These are phyloP conservation scores for Tricholoma sp. DNA, from an alignment of 768 basidiomycete species.

Conservation along the genomic window DNA sequence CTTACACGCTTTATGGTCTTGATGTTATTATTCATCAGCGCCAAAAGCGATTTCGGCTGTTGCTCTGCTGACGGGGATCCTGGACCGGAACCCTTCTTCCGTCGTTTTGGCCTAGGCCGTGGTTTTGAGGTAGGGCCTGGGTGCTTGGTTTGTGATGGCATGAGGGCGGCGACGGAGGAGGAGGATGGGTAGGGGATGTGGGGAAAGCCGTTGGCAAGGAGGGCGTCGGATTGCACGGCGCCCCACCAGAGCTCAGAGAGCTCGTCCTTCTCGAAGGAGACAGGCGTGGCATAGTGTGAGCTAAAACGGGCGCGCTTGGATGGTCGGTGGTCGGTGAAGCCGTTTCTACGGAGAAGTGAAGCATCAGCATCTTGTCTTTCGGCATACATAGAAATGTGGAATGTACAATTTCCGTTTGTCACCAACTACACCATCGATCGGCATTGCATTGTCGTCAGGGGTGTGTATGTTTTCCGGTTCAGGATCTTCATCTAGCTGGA, in stretches of 20 bases:
- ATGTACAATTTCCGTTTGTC: slow-evolving; percentile 62
- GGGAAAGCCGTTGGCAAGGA: slow-evolving; percentile 64
- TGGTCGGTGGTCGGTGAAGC: slow-evolving; percentile 39
- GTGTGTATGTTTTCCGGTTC: slow-evolving; percentile 24
- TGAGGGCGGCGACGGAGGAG: slow-evolving; percentile 18
- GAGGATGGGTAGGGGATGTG: slow-evolving; percentile 39
- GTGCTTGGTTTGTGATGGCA: slow-evolving; percentile 1
- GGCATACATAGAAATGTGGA: slow-evolving; percentile 3
- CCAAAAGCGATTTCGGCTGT: slow-evolving; percentile 50
- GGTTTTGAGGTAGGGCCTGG: slow-evolving; percentile 6
- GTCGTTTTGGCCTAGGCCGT: slow-evolving; percentile 29
- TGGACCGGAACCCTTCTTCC: slow-evolving; percentile 20
- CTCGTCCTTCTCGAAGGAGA: slow-evolving; percentile 36
- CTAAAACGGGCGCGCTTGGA: slow-evolving; percentile 58
- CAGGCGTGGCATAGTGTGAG: slow-evolving; percentile 33
- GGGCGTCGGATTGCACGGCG: slow-evolving; percentile 54
- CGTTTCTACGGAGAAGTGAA: slow-evolving; percentile 23
- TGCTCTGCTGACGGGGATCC: slow-evolving; percentile 3
- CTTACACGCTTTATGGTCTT: slow-evolving; percentile 68
- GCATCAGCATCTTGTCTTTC: background rate
- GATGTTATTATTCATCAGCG: slow-evolving; percentile 72
- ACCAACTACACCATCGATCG: slow-evolving; percentile 35
- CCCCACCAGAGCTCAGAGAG: slow-evolving; percentile 69
- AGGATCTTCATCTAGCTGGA: slow-evolving; percentile 31
- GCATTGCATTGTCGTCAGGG: slow-evolving; percentile 18